phyloP scores from a whole-genome alignment of 1,139 yeast species.

The Debaryomyces nepalensis region DNA sequence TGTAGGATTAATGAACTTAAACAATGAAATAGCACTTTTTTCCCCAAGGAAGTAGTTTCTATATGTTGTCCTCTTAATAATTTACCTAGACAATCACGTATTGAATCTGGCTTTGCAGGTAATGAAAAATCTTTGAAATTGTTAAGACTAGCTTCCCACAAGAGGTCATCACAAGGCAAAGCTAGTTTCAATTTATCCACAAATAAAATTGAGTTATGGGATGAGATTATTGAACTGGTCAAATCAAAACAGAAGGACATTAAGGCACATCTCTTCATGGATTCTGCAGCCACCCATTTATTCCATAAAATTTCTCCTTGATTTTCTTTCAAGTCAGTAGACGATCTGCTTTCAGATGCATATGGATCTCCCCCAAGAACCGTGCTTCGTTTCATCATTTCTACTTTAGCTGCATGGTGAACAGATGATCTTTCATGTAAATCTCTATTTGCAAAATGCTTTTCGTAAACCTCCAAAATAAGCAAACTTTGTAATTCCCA shows the following conservation, averaged over 20 bases:
- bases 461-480: constrained; percentile 61
- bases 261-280: constrained; percentile 26
- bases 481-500: constrained; percentile 65
- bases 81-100: constrained; percentile 55
- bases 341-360: constrained; percentile 16
- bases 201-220: constrained; percentile 22
- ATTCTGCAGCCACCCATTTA: constrained; percentile 27
- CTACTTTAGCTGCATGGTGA: constrained; percentile 71
- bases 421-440: constrained; percentile 68
- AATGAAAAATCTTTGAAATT: constrained; percentile 10
- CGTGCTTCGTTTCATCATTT: constrained; percentile 64
- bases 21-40: constrained; percentile 64
- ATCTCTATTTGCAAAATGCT: constrained; percentile 40
- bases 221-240: constrained; percentile 28
- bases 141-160: constrained; percentile 22
- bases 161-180: constrained; percentile 25
- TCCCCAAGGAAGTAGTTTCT: constrained; percentile 54
- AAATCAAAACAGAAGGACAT: constrained; percentile 27
- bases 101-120: constrained; percentile 31
- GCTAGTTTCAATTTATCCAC: constrained; percentile 25
- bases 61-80: constrained; percentile 47
- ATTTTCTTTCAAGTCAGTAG: constrained; percentile 3
- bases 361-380: constrained; percentile 60
- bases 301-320: constrained; percentile 15
- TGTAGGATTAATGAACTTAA: constrained; percentile 64